These are phyloP conservation scores for Marasmius fiardii DNA, from an alignment of 1,284 basidiomycete genomes.

Conservation along the genomic window DNA sequence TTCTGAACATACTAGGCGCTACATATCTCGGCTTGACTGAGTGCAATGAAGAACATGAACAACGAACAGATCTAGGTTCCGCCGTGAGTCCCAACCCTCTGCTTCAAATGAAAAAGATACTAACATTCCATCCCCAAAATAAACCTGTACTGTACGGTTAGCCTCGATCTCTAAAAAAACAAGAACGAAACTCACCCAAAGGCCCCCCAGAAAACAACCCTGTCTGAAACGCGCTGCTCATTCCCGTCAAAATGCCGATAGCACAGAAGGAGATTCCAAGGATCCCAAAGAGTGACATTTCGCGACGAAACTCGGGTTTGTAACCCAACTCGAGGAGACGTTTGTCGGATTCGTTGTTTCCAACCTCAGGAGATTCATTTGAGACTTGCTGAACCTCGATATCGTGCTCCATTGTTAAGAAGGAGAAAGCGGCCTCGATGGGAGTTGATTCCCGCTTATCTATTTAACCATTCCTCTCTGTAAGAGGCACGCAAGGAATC, in stretches of 20 bases:
- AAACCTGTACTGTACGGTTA: constrained; percentile 26
- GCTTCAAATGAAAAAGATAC: constrained; percentile 14
- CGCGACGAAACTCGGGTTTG: constrained; percentile 49
- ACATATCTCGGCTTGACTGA: constrained; percentile 58
- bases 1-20: constrained; percentile 47
- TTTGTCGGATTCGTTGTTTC: constrained; percentile 34
- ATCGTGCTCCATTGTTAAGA: not conserved
- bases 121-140: constrained; percentile 67
- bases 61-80: constrained; percentile 48
- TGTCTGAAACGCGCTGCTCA: constrained; percentile 58
- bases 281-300: constrained; percentile 59
- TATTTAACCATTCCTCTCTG: too few relatives aligned
- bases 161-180: not conserved
- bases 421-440: not conserved
- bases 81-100: not conserved
- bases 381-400: not conserved
- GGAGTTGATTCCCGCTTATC: too few relatives aligned
- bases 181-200: constrained; percentile 26
- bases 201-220: constrained; percentile 59
- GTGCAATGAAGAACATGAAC: constrained; percentile 57
- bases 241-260: constrained; percentile 58
- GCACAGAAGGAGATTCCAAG: constrained; percentile 62
- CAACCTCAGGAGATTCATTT: not conserved
- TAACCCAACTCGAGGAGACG: constrained; percentile 54
- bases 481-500: too few relatives aligned